Base-by-base conservation (phyloP, 2,329 filamentous ascomycete genomes). In the Pseudogymnoascus sp. region DNA sequence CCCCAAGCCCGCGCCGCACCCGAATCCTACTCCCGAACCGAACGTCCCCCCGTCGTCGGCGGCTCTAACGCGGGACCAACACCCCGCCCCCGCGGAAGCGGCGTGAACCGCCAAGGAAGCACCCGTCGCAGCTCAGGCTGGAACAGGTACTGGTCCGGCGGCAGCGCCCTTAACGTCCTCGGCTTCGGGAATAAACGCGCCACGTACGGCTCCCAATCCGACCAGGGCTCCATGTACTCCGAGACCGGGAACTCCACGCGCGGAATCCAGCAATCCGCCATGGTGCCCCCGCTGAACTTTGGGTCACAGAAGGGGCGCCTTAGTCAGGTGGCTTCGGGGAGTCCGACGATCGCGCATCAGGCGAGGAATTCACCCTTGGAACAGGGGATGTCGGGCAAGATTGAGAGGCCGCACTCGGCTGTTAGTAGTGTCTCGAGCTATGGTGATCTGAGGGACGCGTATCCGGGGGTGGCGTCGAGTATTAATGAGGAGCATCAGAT, bases 121-220 rank as follows among this genome's bases (percentile, higher is more conserved):
- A 76, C 78, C 18, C 80, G 85, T 63, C 80, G 84, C 70, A 90
- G 86, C 69, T 90, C 87, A 3, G 87, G 87, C 59, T 91, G 88
- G 88, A 90, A 90, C 73, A 79, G 84, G 62, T 91, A 91, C 75
- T 91, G 89, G 83, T 89, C 87, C 12, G 87, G 87, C 61, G 88
- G 88, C 62, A 89, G 87, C 68, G 83, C 86, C 6, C 76, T 87
- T 63, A 87, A 87, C 70, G 82, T 88, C 23, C 77, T 89, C 6
- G 86, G 85, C 12, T 83, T 86, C 62, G 84, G 83, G 12, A 75
- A 72, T 60, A 75, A 75, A 63, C 72, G 73, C 62, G 74, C 71
- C 37, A 76, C 76, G 36, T 77, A 79, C n/a, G 77, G 72, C 18
- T 86, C 81, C 3, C 83, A 85, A 36, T 75, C 74, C 12, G 70